phyloP scores from a whole-genome alignment of 2,329 filamentous ascomycete genomes.

The Phialemoniopsis sp. region DNA sequence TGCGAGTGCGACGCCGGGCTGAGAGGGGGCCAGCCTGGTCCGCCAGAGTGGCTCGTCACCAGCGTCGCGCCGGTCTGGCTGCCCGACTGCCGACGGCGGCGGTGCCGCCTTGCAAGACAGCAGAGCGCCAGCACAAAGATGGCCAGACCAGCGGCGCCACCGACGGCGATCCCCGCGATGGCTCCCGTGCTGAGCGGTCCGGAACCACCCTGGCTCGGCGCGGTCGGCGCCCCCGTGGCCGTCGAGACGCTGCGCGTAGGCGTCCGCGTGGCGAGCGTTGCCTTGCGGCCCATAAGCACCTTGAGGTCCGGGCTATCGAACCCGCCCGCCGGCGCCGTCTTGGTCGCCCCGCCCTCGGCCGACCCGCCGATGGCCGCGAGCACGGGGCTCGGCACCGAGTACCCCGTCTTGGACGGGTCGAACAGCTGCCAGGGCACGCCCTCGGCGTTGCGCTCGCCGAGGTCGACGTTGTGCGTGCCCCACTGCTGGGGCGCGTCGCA shows the following conservation, averaged over 20 bases:
- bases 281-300: constrained; percentile 48
- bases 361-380: constrained; percentile 45
- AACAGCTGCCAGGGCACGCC: constrained; percentile 49
- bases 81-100: background rate
- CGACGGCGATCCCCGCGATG: constrained; percentile 39
- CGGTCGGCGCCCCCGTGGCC: constrained; percentile 1
- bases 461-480: constrained; percentile 52
- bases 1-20: too few relatives aligned
- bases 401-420: constrained; percentile 41
- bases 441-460: constrained; percentile 43
- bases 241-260: constrained; percentile 40
- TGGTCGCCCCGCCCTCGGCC: constrained; percentile 48
- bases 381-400: constrained; percentile 49
- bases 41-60: too few relatives aligned
- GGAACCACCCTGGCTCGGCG: background rate
- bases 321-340: constrained; percentile 39
- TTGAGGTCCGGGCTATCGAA: constrained; percentile 47
- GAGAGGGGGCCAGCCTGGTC: too few relatives aligned
- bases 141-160: constrained; percentile 21
- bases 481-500: constrained; percentile 51
- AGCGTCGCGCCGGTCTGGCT: background rate
- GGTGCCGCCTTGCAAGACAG: constrained; percentile 1
- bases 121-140: constrained; percentile 10
- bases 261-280: constrained; percentile 32
- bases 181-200: constrained; percentile 27